phyloP scores from a whole-genome alignment of 2,329 filamentous ascomycete species.

The Didymella pomorum region DNA sequence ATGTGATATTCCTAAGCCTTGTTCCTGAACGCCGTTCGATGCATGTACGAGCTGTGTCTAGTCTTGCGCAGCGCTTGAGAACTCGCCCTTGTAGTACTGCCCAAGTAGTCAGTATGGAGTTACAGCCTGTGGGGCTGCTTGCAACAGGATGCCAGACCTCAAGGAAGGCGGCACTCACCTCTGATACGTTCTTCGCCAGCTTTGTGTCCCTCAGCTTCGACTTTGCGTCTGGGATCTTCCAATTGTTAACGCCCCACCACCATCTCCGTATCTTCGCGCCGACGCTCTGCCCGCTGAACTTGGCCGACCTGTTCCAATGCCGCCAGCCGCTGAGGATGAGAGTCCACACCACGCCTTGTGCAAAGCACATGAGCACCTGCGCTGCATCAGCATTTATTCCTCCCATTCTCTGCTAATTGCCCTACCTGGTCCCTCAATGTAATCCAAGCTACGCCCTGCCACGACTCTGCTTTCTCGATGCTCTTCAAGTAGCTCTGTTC shows the following conservation, averaged over 20 bases:
- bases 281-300: constrained; percentile 76
- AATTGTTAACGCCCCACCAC: constrained; percentile 97
- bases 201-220: constrained; percentile 39
- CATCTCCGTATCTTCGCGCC: constrained; percentile 83
- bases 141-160: constrained; percentile 34
- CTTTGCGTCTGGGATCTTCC: constrained; percentile 59
- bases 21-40: constrained; percentile 24
- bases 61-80: constrained; percentile 36
- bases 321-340: constrained; percentile 86
- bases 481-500: constrained; percentile 98
- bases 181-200: constrained; percentile 45
- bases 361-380: constrained; percentile 82
- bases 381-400: constrained; percentile 5
- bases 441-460: constrained; percentile 82
- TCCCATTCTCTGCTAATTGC: not conserved
- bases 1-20: constrained; percentile 6
- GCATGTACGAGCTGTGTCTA: constrained; percentile 19
- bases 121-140: not conserved
- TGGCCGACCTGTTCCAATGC: constrained; percentile 82
- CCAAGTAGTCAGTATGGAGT: constrained; percentile 22
- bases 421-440: constrained; percentile 86
- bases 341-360: constrained; percentile 90
- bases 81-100: constrained; percentile 41
- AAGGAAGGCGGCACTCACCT: constrained; percentile 48
- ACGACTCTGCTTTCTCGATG: constrained; percentile 79